phyloP scores from a whole-genome alignment of 805 yeast species.

The Metschnikowia santaceciliae region DNA sequence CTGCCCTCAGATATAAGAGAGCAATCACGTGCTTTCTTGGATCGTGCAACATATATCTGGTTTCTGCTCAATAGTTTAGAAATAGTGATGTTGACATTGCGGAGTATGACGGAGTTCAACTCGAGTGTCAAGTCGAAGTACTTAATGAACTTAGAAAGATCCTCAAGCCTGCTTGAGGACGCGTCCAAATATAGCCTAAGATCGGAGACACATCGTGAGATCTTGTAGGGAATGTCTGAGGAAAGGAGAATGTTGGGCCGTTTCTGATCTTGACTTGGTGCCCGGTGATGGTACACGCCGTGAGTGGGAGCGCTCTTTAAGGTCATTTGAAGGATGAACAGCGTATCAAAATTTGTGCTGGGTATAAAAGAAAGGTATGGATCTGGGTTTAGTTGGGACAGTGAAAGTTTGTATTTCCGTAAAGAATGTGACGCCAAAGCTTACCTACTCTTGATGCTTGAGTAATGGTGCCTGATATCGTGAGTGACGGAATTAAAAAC shows the following conservation, averaged over 20 bases:
- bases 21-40: conserved; percentile 4
- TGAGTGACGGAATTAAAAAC: background rate
- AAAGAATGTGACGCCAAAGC: background rate
- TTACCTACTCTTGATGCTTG: background rate
- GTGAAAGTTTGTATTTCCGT: background rate
- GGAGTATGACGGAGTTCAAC: conserved; percentile 30
- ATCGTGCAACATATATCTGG: conserved; percentile 30
- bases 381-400: background rate
- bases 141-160: conserved; percentile 16
- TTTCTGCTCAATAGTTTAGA: conserved; percentile 33
- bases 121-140: conserved; percentile 28
- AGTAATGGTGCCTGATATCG: background rate
- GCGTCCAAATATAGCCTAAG: conserved; percentile 13
- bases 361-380: background rate
- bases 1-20: conserved; percentile 1
- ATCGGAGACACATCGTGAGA: conserved; percentile 17
- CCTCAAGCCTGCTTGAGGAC: conserved; percentile 13
- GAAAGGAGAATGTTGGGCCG: conserved; percentile 38
- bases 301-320: background rate
- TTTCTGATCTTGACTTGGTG: conserved; percentile 23
- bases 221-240: conserved; percentile 30
- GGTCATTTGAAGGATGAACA: conserved; percentile 1
- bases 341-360: background rate
- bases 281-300: conserved; percentile 11
- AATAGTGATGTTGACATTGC: conserved; percentile 28